Base-by-base conservation (phyloP, 202 grass and related monocot species). In the Zoysia matrella region DNA sequence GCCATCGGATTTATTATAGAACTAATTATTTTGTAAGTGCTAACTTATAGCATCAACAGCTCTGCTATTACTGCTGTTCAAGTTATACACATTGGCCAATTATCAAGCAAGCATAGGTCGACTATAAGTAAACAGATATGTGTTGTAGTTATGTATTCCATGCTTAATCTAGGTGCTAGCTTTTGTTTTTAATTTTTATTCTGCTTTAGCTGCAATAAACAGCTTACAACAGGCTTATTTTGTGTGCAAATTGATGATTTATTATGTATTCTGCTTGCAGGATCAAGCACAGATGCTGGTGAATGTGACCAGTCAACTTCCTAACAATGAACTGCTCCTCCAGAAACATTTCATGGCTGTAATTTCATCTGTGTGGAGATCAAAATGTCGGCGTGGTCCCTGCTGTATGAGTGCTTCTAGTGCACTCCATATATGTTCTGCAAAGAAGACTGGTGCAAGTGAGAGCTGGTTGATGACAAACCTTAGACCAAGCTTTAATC, bases 301-400 rank as follows among this genome's bases (percentile, higher is more conserved):
- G 10, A 96, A 92, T 81, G 91, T 92, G 78, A 96, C 86, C 8
- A 99, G 93, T 47, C 83, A 94, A 84, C 75, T 93, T 67, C 91
- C 91, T n/a, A 87, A 99, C 68, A 96, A 82, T 67, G 96, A 96
- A 65, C 85, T 99, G 79, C 93, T 96, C 69, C 91, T 99, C 60
- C 93, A 99, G 72, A 93, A 93, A 73, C 96, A 96, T 88, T 96
- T 99, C 68, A 76, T 96, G 83, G 93, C 89, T 49, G 72, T 99
- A 75, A 85, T 99, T 88, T 96, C 96, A 16, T 96, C 96, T 84
- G 96, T 96, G 22, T 99, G 96, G 96, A 90, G 96, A 92, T 90
- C 85, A 65, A 96, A 90, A 79, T 94, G 78, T 79, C 52, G 52
- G 36, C 52, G 43, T 69, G 83, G 92, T 50, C 9, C 53, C 41